Conservation (phyloP, 768 basidiomycete genomes). For the Phanerodontia chrysosporium region DNA sequence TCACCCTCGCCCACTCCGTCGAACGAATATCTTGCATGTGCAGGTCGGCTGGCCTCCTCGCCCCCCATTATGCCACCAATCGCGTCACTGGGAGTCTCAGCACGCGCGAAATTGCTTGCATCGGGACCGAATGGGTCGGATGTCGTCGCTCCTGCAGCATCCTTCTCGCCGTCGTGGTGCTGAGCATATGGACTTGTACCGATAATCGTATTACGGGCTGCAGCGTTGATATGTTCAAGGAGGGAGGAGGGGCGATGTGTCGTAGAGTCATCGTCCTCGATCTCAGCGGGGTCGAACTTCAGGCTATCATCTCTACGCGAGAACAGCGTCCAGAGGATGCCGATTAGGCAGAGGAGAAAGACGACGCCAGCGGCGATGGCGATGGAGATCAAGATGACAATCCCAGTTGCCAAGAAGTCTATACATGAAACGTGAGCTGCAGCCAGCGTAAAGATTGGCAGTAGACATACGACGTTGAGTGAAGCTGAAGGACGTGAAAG, state of each 20-base stretch:
- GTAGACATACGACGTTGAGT: slow-evolving; percentile 48
- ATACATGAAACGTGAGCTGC: slow-evolving; percentile 7
- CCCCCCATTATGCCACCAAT: slow-evolving; percentile 53
- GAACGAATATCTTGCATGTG: slow-evolving; percentile 80
- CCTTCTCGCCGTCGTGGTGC: slow-evolving; percentile 33
- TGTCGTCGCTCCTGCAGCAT: slow-evolving; percentile 24
- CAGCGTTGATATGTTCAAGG: slow-evolving; percentile 87
- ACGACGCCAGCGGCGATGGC: slow-evolving; percentile 94
- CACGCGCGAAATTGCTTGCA: slow-evolving; percentile 71
- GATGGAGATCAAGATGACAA: slow-evolving; percentile 96
- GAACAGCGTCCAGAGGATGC: slow-evolving; percentile 87
- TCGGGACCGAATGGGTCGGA: slow-evolving; percentile 67
- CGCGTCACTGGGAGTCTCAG: slow-evolving; percentile 78
- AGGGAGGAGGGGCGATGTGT: slow-evolving; percentile 82
- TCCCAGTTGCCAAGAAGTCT: slow-evolving; percentile 88
- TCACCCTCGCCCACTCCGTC: slow-evolving; percentile 79
- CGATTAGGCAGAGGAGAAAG: slow-evolving; percentile 79
- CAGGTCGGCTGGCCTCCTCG: slow-evolving; percentile 69
- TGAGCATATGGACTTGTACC: slow-evolving; percentile 34
- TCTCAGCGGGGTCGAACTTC: slow-evolving; percentile 61
- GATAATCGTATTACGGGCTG: slow-evolving; percentile 73
- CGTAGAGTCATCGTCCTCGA: slow-evolving; percentile 70
- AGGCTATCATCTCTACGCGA: slow-evolving; percentile 73
- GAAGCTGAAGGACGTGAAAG: slow-evolving; percentile 75
- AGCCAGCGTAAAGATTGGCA: neutral